Base-by-base conservation (phyloP, 2,329 filamentous ascomycete genomes). In the Neonectria punicea region DNA sequence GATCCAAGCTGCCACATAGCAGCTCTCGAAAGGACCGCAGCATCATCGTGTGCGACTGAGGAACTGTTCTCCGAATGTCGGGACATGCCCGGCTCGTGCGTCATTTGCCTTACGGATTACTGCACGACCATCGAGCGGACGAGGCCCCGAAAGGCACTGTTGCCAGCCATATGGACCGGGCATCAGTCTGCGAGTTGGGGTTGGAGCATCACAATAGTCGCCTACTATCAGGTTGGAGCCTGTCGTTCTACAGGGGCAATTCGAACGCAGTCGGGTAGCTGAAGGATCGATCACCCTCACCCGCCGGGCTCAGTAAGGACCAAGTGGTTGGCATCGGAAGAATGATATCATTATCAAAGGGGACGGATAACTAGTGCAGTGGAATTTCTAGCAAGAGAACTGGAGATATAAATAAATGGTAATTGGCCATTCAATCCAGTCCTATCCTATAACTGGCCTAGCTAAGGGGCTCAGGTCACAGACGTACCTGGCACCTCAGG, bases 51-150 rank as follows among this genome's bases (percentile, higher is more conserved):
- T 18, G 49, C 34, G 49, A 22, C 49, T 32, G 49, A 34, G 28
- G 30, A 53, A 18, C 11, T 36, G 18, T 53, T 53, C n/a, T 36
- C 49, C 49, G 30, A 55, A 39, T 22, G 41, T 57, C 36, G 16
- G 8, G n/a, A 47, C 25, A 30, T 32, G 9, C 41, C 10, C n/a
- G 41, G 41, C 22, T 57, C 28, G 7, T 57, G 54, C 41, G 9
- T 14, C 2, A 47, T 44, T 20, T 57, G 54, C 28, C 54, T 57
- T 34, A 46, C 54, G 14, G 54, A 57, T 28, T 30, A 54, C 49
- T 61, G 11, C 18, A 53, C 36, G 14, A 54, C 58, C 9, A 46
- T 54, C 41, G 39, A 61, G 49, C 58, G 49, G 28, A 49, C 46
- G 20, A 46, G 14, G 20, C 25, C 18, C 43, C 20, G 51, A 54